Evolutionary conservation across 768 basidiomycete genomes (phyloP).

Genomic region (Boletus bicolor): DNA sequence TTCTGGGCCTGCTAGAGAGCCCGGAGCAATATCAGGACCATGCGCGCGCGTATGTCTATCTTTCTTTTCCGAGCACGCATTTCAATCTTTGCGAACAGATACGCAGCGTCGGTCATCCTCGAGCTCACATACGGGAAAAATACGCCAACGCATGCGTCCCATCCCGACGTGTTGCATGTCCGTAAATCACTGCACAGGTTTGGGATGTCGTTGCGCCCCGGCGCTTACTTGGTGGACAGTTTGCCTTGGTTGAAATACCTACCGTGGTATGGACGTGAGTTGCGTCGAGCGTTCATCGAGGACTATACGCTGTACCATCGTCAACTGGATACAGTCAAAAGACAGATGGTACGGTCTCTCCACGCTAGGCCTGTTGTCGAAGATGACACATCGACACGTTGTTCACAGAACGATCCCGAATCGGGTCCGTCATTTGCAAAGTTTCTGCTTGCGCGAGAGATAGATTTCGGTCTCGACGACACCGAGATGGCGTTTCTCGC

Average conservation of each 20-base stretch:
- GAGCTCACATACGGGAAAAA: conserved; percentile 22
- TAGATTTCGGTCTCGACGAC: conserved; percentile 46
- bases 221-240: conserved; percentile 33
- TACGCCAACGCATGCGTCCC: conserved; percentile 5
- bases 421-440: conserved; percentile 48
- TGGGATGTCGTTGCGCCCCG: conserved; percentile 23
- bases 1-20: conserved; percentile 12
- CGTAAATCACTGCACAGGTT: conserved; percentile 23
- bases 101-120: conserved; percentile 14
- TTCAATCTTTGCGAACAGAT: conserved; percentile 8
- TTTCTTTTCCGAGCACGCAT: conserved; percentile 30
- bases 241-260: conserved; percentile 39
- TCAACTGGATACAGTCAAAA: conserved; percentile 42
- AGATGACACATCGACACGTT: not conserved
- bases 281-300: conserved; percentile 48
- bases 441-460: conserved; percentile 49
- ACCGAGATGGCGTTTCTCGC: conserved; percentile 55
- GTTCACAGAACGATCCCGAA: conserved; percentile 4
- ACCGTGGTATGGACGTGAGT: conserved; percentile 57
- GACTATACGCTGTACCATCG: conserved; percentile 46
- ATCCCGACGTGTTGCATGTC: conserved; percentile 20
- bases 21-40: conserved; percentile 10
- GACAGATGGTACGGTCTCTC: conserved; percentile 35
- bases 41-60: conserved; percentile 34
- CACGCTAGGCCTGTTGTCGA: not conserved